Percentiles rank a stretch among this genome's conserved stretches.
Evolutionary conservation across 1,284 basidiomycete species (phyloP).

Genomic region (Pascua guehoae): DNA sequence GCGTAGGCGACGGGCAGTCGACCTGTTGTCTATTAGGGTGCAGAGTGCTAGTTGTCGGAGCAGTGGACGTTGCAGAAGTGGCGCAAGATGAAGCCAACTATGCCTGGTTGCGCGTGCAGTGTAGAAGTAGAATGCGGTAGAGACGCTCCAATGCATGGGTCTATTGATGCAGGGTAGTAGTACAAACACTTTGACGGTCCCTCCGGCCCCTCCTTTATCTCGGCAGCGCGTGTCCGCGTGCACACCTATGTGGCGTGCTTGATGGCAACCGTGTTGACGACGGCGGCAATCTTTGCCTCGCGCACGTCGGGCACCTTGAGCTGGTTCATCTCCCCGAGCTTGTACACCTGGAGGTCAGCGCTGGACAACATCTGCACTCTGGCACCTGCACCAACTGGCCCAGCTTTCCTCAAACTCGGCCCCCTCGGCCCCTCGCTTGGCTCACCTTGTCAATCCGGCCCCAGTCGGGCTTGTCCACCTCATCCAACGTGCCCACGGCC

Average conservation of each 20-base stretch:
- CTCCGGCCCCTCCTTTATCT: no score
- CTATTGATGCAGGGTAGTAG: not conserved
- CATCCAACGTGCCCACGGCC: slow-evolving; percentile 7
- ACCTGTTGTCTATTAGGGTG: no score
- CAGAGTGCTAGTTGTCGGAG: no score
- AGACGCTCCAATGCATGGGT: not conserved
- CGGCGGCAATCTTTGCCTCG: slow-evolving; percentile 58
- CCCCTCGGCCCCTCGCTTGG: no score
- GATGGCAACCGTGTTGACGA: slow-evolving; percentile 71
- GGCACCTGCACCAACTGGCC: not conserved
- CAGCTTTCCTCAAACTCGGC: not conserved
- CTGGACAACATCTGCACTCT: not conserved
- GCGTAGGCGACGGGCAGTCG: slow-evolving; percentile 10
- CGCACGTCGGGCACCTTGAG: slow-evolving; percentile 36
- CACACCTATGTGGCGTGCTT: slow-evolving; percentile 59
- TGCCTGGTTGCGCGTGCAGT: not conserved
- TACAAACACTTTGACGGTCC: no score
- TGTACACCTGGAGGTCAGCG: slow-evolving; percentile 61
- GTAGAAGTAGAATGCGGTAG: not conserved
- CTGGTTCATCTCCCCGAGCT: slow-evolving; percentile 57
- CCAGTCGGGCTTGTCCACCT: slow-evolving; percentile 55
- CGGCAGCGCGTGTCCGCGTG: no score
- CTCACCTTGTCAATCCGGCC: slow-evolving; percentile 64
- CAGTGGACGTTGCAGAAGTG: not conserved
- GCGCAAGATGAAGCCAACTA: no score